Evolutionary conservation across 805 yeast species (phyloP).

Genomic region (Komagataella ulmi): DNA sequence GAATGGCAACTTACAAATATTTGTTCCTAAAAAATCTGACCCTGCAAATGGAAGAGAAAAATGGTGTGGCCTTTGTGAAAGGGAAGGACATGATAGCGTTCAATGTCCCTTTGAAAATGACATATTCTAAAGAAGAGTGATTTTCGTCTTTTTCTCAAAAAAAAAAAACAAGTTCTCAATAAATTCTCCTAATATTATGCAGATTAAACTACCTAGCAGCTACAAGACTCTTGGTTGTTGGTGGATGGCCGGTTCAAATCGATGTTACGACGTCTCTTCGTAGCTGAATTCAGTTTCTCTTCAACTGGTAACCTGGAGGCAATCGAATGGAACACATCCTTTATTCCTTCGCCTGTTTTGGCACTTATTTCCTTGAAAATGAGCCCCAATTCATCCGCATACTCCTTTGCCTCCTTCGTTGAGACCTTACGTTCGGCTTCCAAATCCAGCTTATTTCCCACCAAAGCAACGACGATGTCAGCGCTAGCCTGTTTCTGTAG

Average conservation of each 20-base stretch:
- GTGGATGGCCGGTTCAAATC: conserved; percentile 17
- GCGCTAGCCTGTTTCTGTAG: conserved; percentile 68
- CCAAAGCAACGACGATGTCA: conserved; percentile 65
- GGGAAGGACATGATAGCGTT: conserved; percentile 75
- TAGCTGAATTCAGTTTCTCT: conserved; percentile 10
- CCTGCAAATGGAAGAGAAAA: conserved; percentile 61
- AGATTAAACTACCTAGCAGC: conserved; percentile 1
- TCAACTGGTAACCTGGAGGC: conserved; percentile 31
- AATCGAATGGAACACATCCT: conserved; percentile 31
- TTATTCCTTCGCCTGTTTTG: conserved; percentile 38
- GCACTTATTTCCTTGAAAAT: conserved; percentile 45
- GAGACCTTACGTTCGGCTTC: conserved; percentile 32
- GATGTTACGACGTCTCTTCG: conserved; percentile 11
- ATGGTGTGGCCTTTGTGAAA: conserved; percentile 93
- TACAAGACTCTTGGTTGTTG: conserved; percentile 12
- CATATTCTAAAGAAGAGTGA: not conserved
- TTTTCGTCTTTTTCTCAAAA: too few species aligned
- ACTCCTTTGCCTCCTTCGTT: conserved; percentile 33
- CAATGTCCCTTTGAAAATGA: conserved; percentile 81
- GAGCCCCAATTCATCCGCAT: conserved; percentile 38
- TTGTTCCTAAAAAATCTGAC: not conserved
- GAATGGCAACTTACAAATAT: not conserved
- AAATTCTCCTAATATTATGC: not conserved
- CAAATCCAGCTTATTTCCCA: conserved; percentile 70
- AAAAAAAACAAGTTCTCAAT: not conserved